These are phyloP conservation scores for Aureobasidium pullulans DNA, from an alignment of 2,329 filamentous ascomycete genomes.

Conservation along the genomic window DNA sequence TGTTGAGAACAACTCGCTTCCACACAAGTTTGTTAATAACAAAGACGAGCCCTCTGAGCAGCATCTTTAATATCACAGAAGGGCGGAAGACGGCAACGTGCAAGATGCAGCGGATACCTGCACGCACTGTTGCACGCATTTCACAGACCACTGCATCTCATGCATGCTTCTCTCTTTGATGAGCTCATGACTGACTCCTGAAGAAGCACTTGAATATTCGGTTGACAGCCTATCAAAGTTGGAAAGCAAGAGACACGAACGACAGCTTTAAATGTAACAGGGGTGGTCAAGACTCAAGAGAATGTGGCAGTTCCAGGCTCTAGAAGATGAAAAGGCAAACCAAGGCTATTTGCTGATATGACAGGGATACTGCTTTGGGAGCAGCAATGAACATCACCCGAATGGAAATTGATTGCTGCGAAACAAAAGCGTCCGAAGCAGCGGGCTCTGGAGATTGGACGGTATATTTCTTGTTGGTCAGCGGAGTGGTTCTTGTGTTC, in stretches of 20 bases:
- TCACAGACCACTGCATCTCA: neutral
- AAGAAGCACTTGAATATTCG: neutral
- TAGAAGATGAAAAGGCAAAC: neutral
- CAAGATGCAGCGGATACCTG: neutral
- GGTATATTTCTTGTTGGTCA: neutral
- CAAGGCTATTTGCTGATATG: neutral
- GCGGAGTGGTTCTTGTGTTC: neutral
- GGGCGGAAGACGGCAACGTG: neutral
- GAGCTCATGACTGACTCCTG: neutral
- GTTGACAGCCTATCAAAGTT: neutral
- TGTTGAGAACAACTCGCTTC: neutral
- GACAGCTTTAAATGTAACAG: neutral
- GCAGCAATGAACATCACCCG: conserved; percentile 8
- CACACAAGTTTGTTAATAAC: no score
- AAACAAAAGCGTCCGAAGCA: neutral
- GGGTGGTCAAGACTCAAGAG: neutral
- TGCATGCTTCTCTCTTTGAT: neutral
- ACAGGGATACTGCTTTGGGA: neutral
- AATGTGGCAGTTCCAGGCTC: neutral
- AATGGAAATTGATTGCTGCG: neutral
- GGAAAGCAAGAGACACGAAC: neutral
- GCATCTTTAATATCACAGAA: neutral
- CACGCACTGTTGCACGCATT: conserved; percentile 2
- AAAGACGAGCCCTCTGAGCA: neutral
- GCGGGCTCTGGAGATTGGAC: neutral